phyloP scores from a whole-genome alignment of 169 alveolate genomes.

The Plasmodium falciparum region DNA sequence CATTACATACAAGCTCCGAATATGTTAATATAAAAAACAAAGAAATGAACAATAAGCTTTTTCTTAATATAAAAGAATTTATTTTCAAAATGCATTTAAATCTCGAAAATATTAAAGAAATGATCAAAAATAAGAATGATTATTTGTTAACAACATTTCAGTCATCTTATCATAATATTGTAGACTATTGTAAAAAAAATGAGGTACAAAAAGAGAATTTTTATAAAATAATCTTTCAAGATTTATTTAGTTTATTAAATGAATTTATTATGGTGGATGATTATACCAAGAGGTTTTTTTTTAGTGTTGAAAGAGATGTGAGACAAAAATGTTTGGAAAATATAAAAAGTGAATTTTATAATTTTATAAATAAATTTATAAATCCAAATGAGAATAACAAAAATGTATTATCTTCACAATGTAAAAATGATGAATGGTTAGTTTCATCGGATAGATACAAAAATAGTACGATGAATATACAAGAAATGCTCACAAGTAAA shows the following conservation, averaged over 20 bases:
- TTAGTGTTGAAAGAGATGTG: slow-evolving; percentile 59
- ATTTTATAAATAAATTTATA: slow-evolving; percentile 43
- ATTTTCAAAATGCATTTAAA: slow-evolving; percentile 45
- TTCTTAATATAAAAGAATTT: slow-evolving; percentile 36
- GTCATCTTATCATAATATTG: slow-evolving; percentile 22
- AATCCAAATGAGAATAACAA: slow-evolving; percentile 22
- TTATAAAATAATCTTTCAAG: slow-evolving; percentile 54
- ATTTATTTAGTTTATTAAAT: slow-evolving; percentile 45
- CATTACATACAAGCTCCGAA: no score
- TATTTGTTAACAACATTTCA: slow-evolving; percentile 19
- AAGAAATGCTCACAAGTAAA: background rate
- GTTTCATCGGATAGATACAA: slow-evolving; percentile 1
- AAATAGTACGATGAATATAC: background rate
- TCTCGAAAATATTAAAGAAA: slow-evolving; percentile 43
- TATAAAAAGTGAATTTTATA: slow-evolving; percentile 64
- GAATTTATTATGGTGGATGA: slow-evolving; percentile 75
- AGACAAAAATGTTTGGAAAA: slow-evolving; percentile 58
- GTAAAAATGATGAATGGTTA: background rate
- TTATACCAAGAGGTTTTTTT: slow-evolving; percentile 49
- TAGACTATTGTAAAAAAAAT: slow-evolving; percentile 22
- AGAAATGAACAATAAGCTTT: slow-evolving; percentile 29
- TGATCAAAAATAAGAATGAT: slow-evolving; percentile 30
- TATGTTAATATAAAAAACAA: slow-evolving; percentile 4
- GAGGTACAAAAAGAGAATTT: slow-evolving; percentile 54
- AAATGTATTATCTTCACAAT: background rate